These are phyloP conservation scores for Sordariomycetes sp. DNA, from an alignment of 2,329 filamentous ascomycete genomes.

Conservation along the genomic window DNA sequence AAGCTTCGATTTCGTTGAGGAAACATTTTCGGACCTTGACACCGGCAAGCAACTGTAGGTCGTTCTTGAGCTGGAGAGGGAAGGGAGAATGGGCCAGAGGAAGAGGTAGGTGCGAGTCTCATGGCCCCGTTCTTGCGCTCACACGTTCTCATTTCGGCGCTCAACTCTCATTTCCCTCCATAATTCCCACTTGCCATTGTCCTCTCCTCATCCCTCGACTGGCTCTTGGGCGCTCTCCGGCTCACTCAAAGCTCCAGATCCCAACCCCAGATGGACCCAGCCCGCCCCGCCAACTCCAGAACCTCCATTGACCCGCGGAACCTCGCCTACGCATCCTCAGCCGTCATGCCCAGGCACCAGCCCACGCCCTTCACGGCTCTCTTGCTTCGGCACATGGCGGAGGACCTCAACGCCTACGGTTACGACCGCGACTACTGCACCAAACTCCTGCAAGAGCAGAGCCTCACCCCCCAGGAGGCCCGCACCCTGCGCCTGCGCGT, in stretches of 20 bases:
- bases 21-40: background rate
- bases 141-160: background rate
- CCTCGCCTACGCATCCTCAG: background rate
- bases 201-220: background rate
- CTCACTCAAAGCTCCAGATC: background rate
- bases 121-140: background rate
- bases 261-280: background rate
- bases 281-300: background rate
- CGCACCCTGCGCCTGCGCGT: constrained; percentile 29
- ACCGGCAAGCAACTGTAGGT: background rate
- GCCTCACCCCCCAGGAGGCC: constrained; percentile 27
- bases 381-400: constrained; percentile 20
- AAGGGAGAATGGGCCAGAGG: background rate
- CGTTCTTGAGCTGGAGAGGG: background rate
- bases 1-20: background rate
- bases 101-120: background rate
- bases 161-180: too few relatives aligned
- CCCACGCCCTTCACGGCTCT: constrained; percentile 6
- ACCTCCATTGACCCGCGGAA: background rate
- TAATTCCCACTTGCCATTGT: too few relatives aligned
- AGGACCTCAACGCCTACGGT: constrained; percentile 29
- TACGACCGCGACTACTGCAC: constrained; percentile 31
- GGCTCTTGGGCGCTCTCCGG: background rate
- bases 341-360: constrained; percentile 4
- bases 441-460: constrained; percentile 16